phyloP scores from a whole-genome alignment of 2,329 filamentous ascomycete species.

The Xylaria sp. region DNA sequence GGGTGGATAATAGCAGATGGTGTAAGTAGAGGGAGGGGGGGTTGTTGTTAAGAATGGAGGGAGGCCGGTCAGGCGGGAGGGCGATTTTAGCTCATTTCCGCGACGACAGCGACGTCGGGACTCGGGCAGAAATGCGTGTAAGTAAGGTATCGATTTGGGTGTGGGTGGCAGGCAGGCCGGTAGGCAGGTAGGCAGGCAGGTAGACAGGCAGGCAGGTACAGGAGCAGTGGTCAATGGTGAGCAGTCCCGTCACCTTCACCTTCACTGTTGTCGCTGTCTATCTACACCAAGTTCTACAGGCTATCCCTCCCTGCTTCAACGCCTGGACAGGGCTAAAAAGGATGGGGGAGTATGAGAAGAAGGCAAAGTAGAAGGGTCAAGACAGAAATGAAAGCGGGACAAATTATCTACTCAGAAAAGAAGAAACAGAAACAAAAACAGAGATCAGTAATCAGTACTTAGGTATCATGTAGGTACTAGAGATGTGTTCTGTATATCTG shows the following conservation, averaged over 20 bases:
- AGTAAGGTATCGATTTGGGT: slow-evolving; percentile 35
- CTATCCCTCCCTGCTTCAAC: slow-evolving; percentile 1
- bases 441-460: slow-evolving; percentile 27
- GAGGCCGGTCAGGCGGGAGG: slow-evolving; percentile 37
- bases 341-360: not conserved
- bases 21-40: slow-evolving; percentile 7
- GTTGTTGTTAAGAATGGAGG: slow-evolving; percentile 15
- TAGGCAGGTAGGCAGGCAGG: not conserved
- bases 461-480: slow-evolving; percentile 5
- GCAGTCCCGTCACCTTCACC: slow-evolving; percentile 24
- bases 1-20: slow-evolving; percentile 21
- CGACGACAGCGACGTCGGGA: slow-evolving; percentile 32
- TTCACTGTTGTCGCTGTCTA: slow-evolving; percentile 1
- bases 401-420: slow-evolving; percentile 17
- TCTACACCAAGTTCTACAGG: not conserved
- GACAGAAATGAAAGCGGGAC: slow-evolving; percentile 4
- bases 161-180: slow-evolving; percentile 19
- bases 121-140: slow-evolving; percentile 36
- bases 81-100: slow-evolving; percentile 39
- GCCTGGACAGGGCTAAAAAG: not conserved
- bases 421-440: slow-evolving; percentile 6
- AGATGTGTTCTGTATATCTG: not conserved
- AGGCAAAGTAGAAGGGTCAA: slow-evolving; percentile 10
- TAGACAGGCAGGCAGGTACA: not conserved
- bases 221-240: slow-evolving; percentile 16